Evolutionary conservation across 2,329 filamentous ascomycete genomes (phyloP).

Genomic region (Epichloe typhina): DNA sequence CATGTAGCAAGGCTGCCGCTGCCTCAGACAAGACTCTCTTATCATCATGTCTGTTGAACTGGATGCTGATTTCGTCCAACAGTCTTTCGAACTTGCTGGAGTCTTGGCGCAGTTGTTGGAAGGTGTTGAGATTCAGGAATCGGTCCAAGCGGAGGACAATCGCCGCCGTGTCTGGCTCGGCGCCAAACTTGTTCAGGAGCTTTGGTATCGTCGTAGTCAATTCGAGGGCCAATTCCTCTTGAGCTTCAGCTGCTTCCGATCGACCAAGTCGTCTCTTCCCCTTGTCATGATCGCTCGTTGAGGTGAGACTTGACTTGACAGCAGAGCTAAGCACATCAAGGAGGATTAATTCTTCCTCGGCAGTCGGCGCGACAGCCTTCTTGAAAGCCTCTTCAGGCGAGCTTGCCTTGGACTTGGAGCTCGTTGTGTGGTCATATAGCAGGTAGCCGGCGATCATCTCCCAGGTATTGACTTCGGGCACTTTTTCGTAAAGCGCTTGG

Average conservation of each 20-base stretch:
- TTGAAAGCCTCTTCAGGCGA: conserved; percentile 50
- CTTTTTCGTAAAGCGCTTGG: conserved; percentile 70
- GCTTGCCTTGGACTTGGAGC: conserved; percentile 38
- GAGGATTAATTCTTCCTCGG: conserved; percentile 70
- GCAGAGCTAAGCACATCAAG: conserved; percentile 77
- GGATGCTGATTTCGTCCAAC: conserved; percentile 82
- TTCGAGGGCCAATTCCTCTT: conserved; percentile 66
- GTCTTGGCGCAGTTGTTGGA: conserved; percentile 80
- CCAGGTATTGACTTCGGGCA: conserved; percentile 75
- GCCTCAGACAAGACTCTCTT: conserved; percentile 76
- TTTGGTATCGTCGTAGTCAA: conserved; percentile 70
- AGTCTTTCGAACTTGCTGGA: conserved; percentile 66
- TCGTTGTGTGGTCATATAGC: conserved; percentile 75
- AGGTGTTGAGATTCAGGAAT: conserved; percentile 72
- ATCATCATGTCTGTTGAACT: conserved; percentile 87
- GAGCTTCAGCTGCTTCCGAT: conserved; percentile 53
- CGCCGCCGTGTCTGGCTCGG: conserved; percentile 74
- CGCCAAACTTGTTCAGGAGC: conserved; percentile 84
- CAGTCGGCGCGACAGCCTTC: conserved; percentile 56
- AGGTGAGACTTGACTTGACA: conserved; percentile 60
- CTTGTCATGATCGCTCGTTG: conserved; percentile 51
- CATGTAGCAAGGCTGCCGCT: conserved; percentile 68
- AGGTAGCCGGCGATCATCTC: conserved; percentile 80
- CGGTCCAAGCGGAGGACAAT: conserved; percentile 78
- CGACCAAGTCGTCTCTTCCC: conserved; percentile 43